Evolutionary conservation across 257 asterid genomes (phyloP).

Genomic region (Capsicum rhomboideum): DNA sequence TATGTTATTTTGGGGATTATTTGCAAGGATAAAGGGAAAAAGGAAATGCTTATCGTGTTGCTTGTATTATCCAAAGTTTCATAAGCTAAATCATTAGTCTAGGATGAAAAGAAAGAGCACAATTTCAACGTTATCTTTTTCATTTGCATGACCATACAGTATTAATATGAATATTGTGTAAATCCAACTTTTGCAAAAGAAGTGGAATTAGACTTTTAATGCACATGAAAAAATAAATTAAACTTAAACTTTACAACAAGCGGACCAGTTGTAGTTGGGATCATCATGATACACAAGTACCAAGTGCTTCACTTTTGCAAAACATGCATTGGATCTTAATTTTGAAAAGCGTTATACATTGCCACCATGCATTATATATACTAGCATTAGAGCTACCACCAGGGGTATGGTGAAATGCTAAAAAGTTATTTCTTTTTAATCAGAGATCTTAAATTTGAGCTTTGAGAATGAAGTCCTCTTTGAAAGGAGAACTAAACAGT

Average conservation of each 20-base stretch:
- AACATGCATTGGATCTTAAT: background rate
- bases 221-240: background rate
- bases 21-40: background rate
- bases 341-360: background rate
- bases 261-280: background rate
- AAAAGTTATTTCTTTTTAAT: background rate
- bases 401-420: background rate
- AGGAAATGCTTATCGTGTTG: background rate
- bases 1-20: background rate
- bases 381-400: background rate
- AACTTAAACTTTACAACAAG: background rate
- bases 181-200: background rate
- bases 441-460: too few species aligned
- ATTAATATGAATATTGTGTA: background rate
- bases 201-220: background rate
- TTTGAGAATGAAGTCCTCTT: background rate
- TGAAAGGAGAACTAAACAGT: too few species aligned
- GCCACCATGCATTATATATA: background rate
- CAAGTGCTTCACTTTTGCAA: background rate
- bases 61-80: background rate
- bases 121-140: background rate
- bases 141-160: background rate
- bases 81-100: background rate
- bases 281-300: background rate
- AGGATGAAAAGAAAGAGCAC: background rate